phyloP scores from a whole-genome alignment of 73 alveolate genomes.

The Paraurostyla sp. region DNA sequence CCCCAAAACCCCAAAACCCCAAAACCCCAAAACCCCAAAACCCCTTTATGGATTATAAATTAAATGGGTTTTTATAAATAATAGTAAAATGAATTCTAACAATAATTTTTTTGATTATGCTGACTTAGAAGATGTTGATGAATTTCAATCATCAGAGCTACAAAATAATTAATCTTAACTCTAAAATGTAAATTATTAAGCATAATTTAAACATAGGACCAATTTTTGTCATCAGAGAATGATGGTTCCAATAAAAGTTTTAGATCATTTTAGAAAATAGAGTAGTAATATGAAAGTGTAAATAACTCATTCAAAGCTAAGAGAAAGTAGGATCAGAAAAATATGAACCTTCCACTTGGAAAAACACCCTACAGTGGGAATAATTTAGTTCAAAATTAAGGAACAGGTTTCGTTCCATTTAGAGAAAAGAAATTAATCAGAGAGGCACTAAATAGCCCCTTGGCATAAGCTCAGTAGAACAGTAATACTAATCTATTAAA shows the following conservation, averaged over 20 bases:
- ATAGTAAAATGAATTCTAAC: slow-evolving; percentile 28
- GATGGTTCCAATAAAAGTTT: background rate
- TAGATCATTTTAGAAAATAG: background rate
- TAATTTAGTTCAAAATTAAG: background rate
- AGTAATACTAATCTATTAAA: background rate
- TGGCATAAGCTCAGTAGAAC: background rate
- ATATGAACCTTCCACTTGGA: background rate
- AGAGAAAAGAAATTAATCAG: background rate
- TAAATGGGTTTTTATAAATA: no score
- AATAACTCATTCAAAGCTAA: background rate
- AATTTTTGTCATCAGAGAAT: no score
- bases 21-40: no score
- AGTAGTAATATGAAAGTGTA: background rate
- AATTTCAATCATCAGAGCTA: slow-evolving; percentile 1
- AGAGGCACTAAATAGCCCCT: background rate
- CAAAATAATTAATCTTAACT: background rate
- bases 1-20: no score
- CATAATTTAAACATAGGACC: background rate
- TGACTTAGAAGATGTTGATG: slow-evolving; percentile 35
- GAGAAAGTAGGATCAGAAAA: background rate
- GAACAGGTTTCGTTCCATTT: background rate
- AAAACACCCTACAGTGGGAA: background rate
- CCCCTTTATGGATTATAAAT: no score
- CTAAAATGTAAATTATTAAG: background rate
- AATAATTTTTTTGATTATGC: background rate